Base-by-base conservation (phyloP, 2,329 filamentous ascomycete species). In the Pestalotiopsis sp. region DNA sequence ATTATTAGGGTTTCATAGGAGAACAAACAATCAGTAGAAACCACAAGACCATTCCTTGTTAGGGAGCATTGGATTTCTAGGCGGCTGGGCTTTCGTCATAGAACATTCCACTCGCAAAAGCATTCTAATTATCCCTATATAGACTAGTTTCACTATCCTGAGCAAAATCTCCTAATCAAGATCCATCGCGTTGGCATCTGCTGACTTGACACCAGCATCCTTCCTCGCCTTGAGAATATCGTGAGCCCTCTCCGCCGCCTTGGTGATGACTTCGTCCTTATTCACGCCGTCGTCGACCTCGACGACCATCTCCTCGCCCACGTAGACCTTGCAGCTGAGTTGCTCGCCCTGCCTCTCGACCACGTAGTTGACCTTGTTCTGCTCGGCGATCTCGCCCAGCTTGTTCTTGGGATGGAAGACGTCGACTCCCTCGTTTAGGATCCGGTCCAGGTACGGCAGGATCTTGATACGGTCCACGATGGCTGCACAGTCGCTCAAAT, bases 391-490 rank as follows among this genome's bases (percentile, higher is more conserved):
- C 59, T 85, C 80, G 0, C 91, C 90, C 9, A 97, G 79, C 68
- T 89, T 84, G 76, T 93, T 90, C 78, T 93, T 95, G 1, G 89
- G 89, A 69, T 91, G 88, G 70, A 83, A 75, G 6, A 86, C 75
- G n/a, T 91, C 84, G 2, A 95, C 85, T 0, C 79, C 75, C 2
- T 87, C 86, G 1, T 83, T 80, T 11, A 97, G 73, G 12, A 94
- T 81, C 2, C 90, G 85, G 0, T 87, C 81, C 68, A 97, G 78
- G 71, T 89, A 88, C 0, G 80, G 77, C 52, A 94, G 71, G 4
- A 98, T 83, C 0, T 93, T 93, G 3, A 94, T 81, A 0, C 82
- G 81, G 59, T 87, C 84, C 0, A 93, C 77, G 49, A 98, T 84
- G 0, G 66, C 75, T 64, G 86, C 82, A 74, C 93, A 97, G 0